Evolutionary conservation across 805 yeast species (phyloP).

Genomic region (Candida dajiaensis): DNA sequence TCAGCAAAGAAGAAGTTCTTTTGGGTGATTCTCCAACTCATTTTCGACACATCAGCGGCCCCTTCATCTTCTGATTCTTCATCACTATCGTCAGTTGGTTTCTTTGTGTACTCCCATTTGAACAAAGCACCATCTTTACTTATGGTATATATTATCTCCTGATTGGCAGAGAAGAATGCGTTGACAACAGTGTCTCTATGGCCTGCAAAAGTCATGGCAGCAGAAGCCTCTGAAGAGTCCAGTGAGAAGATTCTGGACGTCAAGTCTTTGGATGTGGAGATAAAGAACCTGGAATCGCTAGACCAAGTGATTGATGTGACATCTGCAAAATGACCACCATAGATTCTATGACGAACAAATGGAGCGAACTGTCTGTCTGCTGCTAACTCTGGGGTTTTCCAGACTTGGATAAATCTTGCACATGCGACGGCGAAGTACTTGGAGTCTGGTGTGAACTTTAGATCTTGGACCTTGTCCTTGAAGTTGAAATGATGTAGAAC

Average conservation of each 20-base stretch:
- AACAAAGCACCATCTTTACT: slow-evolving; percentile 94
- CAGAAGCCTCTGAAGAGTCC: slow-evolving; percentile 60
- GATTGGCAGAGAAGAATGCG: slow-evolving; percentile 83
- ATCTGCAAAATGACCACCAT: slow-evolving; percentile 90
- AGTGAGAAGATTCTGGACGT: slow-evolving; percentile 83
- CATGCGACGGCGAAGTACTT: slow-evolving; percentile 78
- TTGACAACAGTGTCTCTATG: slow-evolving; percentile 84
- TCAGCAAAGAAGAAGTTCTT: slow-evolving; percentile 70
- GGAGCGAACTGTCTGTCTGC: slow-evolving; percentile 96
- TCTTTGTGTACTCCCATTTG: slow-evolving; percentile 79
- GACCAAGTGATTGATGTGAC: slow-evolving; percentile 83
- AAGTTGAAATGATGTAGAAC: slow-evolving; percentile 94
- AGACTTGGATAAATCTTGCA: slow-evolving; percentile 79
- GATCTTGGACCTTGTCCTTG: slow-evolving; percentile 65
- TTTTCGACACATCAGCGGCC: slow-evolving; percentile 31
- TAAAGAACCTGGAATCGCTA: slow-evolving; percentile 77
- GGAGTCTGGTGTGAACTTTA: slow-evolving; percentile 88
- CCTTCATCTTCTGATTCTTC: slow-evolving; percentile 38
- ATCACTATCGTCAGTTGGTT: slow-evolving; percentile 38
- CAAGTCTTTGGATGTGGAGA: slow-evolving; percentile 85
- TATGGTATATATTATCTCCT: slow-evolving; percentile 85
- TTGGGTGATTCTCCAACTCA: slow-evolving; percentile 78
- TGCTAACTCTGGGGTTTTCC: slow-evolving; percentile 80
- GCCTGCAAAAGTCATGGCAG: slow-evolving; percentile 84
- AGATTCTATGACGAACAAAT: slow-evolving; percentile 81